Conservation (phyloP, 495 filamentous ascomycete species). For the Cryomyces antarcticus region DNA sequence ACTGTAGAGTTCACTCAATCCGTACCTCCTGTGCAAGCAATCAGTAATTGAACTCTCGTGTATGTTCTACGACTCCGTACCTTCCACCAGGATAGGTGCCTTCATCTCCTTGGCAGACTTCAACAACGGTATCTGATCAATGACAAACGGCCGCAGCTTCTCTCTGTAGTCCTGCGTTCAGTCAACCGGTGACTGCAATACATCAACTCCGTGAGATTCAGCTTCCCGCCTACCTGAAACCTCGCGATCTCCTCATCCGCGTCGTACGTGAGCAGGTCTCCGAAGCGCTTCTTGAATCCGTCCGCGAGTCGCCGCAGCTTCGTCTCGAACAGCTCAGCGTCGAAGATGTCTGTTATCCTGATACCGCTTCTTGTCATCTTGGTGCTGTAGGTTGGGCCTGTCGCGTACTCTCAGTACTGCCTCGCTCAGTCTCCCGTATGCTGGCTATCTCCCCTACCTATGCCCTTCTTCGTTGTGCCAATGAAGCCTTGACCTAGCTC, state of each 20-base stretch:
- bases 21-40: no score
- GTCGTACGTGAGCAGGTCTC: slow-evolving; percentile 52
- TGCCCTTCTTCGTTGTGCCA: slow-evolving; percentile 37
- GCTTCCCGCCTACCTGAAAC: slow-evolving; percentile 23
- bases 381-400: slow-evolving; percentile 50
- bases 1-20: no score
- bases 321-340: slow-evolving; percentile 50
- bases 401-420: slow-evolving; percentile 10
- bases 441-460: slow-evolving; percentile 3
- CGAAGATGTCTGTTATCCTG: slow-evolving; percentile 55
- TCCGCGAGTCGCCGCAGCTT: slow-evolving; percentile 45
- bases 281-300: slow-evolving; percentile 53
- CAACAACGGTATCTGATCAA: slow-evolving; percentile 47
- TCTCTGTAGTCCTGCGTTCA: slow-evolving; percentile 36
- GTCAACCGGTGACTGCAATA: no score
- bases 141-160: slow-evolving; percentile 42
- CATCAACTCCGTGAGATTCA: no score
- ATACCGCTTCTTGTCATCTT: slow-evolving; percentile 62
- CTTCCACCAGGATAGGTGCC: slow-evolving; percentile 57
- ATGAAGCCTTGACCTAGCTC: slow-evolving; percentile 37
- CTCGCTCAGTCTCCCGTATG: no score
- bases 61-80: slow-evolving; percentile 9
- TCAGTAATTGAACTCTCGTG: no score
- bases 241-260: slow-evolving; percentile 59
- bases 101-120: slow-evolving; percentile 33